Evolutionary conservation across 441 rosid species (phyloP).

Genomic region (Bruguiera hainesii): DNA sequence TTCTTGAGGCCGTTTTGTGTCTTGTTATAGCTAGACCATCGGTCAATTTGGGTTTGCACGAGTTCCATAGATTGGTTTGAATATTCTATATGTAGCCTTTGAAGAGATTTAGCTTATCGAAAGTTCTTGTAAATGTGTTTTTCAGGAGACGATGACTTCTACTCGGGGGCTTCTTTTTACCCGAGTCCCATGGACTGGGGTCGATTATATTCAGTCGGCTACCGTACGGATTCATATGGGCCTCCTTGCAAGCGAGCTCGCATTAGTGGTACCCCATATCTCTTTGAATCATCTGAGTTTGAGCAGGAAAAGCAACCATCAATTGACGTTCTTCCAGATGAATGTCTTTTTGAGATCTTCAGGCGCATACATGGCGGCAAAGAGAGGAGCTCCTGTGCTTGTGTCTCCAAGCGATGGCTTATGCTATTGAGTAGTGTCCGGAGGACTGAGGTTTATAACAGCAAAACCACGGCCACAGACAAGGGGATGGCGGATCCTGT

Average conservation of each 20-base stretch:
- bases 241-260: constrained; percentile 82
- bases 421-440: constrained; percentile 54
- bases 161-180: constrained; percentile 40
- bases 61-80: background rate
- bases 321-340: constrained; percentile 77
- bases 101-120: constrained; percentile 16
- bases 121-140: constrained; percentile 20
- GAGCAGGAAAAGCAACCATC: constrained; percentile 47
- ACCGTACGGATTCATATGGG: constrained; percentile 43
- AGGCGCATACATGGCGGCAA: constrained; percentile 59
- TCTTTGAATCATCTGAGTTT: constrained; percentile 28
- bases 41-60: background rate
- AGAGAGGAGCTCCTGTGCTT: constrained; percentile 75
- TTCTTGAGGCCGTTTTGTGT: no score
- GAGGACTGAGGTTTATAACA: constrained; percentile 40
- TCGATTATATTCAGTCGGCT: constrained; percentile 40
- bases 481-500: constrained; percentile 16
- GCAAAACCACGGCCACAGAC: constrained; percentile 2
- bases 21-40: no score
- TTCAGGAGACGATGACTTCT: constrained; percentile 66
- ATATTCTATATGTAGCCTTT: background rate
- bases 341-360: constrained; percentile 86
- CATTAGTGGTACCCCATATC: constrained; percentile 33
- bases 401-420: constrained; percentile 90
- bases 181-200: constrained; percentile 41